Evolutionary conservation across 192 early-diverging fungal species (phyloP).

Genomic region (Coemansia erecta): DNA sequence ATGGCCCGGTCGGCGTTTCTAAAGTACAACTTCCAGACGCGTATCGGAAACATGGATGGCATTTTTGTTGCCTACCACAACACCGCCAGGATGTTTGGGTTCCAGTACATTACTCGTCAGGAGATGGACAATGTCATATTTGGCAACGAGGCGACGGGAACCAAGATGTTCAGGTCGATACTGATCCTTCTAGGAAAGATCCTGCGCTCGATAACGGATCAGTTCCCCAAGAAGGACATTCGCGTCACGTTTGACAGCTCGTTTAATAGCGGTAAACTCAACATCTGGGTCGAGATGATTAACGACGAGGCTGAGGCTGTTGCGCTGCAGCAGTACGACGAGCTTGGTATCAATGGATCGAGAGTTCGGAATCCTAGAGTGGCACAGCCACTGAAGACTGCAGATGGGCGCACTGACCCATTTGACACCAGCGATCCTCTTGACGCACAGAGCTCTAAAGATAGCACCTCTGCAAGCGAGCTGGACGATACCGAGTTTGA

Average conservation of each 20-base stretch:
- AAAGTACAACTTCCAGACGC: slow-evolving; percentile 85
- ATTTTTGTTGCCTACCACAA: slow-evolving; percentile 93
- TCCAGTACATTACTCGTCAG: slow-evolving; percentile 83
- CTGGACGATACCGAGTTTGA: slow-evolving; percentile 20
- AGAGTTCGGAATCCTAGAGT: slow-evolving; percentile 3
- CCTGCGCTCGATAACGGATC: slow-evolving; percentile 59
- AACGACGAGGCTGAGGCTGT: slow-evolving; percentile 38
- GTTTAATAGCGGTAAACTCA: slow-evolving; percentile 11
- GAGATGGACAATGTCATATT: slow-evolving; percentile 82
- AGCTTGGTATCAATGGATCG: slow-evolving; percentile 12
- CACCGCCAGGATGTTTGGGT: slow-evolving; percentile 86
- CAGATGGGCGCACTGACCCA: slow-evolving; percentile 11
- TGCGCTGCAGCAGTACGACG: slow-evolving; percentile 28
- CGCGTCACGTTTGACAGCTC: slow-evolving; percentile 59
- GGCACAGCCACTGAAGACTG: not conserved
- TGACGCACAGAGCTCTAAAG: not conserved
- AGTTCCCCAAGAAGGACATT: slow-evolving; percentile 58
- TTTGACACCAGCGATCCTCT: slow-evolving; percentile 28
- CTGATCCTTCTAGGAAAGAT: slow-evolving; percentile 64
- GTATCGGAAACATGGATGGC: slow-evolving; percentile 95
- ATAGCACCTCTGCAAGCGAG: slow-evolving; percentile 3
- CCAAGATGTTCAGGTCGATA: slow-evolving; percentile 65
- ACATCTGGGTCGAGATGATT: slow-evolving; percentile 58
- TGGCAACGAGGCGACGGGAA: slow-evolving; percentile 66
- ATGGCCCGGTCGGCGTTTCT: slow-evolving; percentile 89